A percentile compares a stretch with the other conserved stretches of the same genome.
Evolutionary conservation across 1,139 yeast genomes (phyloP).

Genomic region (Diutina scorzettiae): DNA sequence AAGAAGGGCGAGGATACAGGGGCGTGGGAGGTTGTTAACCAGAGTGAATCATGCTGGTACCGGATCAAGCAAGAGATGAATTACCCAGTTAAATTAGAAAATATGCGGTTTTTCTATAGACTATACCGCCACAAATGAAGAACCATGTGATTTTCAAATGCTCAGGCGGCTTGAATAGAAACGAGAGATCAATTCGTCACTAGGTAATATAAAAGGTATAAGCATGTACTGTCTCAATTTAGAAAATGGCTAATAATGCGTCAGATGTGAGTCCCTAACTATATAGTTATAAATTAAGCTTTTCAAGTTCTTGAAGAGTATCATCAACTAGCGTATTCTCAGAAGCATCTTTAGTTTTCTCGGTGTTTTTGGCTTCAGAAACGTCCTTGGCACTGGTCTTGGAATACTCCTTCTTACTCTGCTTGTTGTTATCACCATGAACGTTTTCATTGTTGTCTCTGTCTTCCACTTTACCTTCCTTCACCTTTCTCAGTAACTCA

Average conservation of each 20-base stretch:
- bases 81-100: slow-evolving; percentile 67
- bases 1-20: slow-evolving; percentile 37
- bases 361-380: not conserved
- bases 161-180: too few species aligned
- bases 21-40: slow-evolving; percentile 53
- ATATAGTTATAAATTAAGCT: too few species aligned
- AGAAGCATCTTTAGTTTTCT: not conserved
- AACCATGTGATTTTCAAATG: too few species aligned
- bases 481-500: not conserved
- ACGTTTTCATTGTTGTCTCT: not conserved
- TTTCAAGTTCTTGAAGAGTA: too few species aligned
- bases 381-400: not conserved
- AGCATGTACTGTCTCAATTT: too few species aligned
- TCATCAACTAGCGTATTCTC: too few species aligned
- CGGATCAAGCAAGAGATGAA: slow-evolving; percentile 39
- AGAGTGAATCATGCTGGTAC: slow-evolving; percentile 76
- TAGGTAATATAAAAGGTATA: too few species aligned
- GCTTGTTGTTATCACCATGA: not conserved
- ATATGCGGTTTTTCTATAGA: slow-evolving; percentile 78
- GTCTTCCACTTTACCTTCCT: not conserved
- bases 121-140: slow-evolving; percentile 42
- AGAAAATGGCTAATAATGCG: too few species aligned
- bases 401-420: not conserved
- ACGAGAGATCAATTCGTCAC: too few species aligned
- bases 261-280: too few species aligned